Evolutionary conservation across 331 rosid genomes (phyloP), one percentile per base, ranked within the genome.

Genomic region (Quercus lobata): DNA sequence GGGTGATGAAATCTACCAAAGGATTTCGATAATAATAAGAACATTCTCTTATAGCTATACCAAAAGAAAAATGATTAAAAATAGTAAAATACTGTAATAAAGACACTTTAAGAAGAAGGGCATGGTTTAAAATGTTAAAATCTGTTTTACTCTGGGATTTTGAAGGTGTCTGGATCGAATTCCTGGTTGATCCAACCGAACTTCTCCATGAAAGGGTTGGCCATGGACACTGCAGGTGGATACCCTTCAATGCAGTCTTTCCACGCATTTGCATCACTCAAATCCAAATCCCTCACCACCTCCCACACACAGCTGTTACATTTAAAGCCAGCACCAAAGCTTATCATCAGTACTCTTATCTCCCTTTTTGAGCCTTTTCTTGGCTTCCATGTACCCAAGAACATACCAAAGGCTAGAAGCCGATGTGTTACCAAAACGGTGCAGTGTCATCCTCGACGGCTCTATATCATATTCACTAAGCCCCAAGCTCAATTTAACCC

Each of bases 381-480:
- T 94, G 0, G 98, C 98, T 66, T 94, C 98, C 98, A 94, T 94
- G 66, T 94, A 92, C 27, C 90, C 97, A 27, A 94, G 52, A 7
- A 94, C 97, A 78, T 92, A 94, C 98, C 97, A 94, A 24, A 94
- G 69, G 54, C 97, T 92, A 72, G 92, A 73, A 0, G 98, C 98
- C 0, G 98, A 94, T 2, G 97, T 94, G 85, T 92, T 94, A 3
- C 98, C 98, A 55, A 89, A 94, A 11, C 98, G 86, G 82, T 94
- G 97, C 1, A 94, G 85, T 1, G 98, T 94, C 98, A 94, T 94
- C 76, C 98, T 88, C 9, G 97, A 92, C 3, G 98, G 98, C 78
- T 92, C 97, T 1, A 94, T 84, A 29, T 94, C 98, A 78, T 91
- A 81, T 54, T 90, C 93, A 25, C 22, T 57, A 19, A 94, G 85